Evolutionary conservation across 2,329 filamentous ascomycete species (phyloP).

Genomic region (Fusarium brachygibbosum): DNA sequence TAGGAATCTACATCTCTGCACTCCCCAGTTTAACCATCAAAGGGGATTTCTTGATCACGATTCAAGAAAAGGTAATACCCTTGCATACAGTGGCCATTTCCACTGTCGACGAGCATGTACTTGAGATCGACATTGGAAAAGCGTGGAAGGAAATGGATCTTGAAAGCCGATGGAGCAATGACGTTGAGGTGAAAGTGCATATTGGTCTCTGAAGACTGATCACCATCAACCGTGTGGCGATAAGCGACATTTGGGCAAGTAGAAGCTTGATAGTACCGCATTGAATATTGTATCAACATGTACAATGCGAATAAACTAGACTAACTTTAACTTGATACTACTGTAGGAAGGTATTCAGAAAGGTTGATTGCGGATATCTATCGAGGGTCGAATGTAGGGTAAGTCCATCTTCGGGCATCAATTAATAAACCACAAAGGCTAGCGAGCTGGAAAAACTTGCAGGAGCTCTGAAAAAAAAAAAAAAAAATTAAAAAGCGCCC

Average conservation of each 20-base stretch:
- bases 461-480: background rate
- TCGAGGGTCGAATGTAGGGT: background rate
- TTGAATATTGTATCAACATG: background rate
- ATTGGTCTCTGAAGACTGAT: slow-evolving; percentile 55
- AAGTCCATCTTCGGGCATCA: background rate
- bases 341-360: background rate
- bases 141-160: slow-evolving; percentile 84
- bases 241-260: background rate
- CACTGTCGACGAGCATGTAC: slow-evolving; percentile 66
- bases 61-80: slow-evolving; percentile 79
- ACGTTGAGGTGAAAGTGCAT: slow-evolving; percentile 77
- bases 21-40: slow-evolving; percentile 72
- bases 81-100: slow-evolving; percentile 73
- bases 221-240: background rate
- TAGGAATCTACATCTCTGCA: slow-evolving; percentile 80
- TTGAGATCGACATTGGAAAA: slow-evolving; percentile 81
- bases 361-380: background rate
- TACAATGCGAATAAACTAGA: no score
- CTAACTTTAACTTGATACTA: background rate
- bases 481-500: slow-evolving; percentile 1
- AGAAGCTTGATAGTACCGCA: background rate
- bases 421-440: slow-evolving; percentile 14
- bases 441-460: slow-evolving; percentile 11
- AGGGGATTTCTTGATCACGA: slow-evolving; percentile 78
- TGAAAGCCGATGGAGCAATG: slow-evolving; percentile 82